phyloP scores from a whole-genome alignment of 202 grass and related monocot genomes.

The Tripidium arundinaceum region DNA sequence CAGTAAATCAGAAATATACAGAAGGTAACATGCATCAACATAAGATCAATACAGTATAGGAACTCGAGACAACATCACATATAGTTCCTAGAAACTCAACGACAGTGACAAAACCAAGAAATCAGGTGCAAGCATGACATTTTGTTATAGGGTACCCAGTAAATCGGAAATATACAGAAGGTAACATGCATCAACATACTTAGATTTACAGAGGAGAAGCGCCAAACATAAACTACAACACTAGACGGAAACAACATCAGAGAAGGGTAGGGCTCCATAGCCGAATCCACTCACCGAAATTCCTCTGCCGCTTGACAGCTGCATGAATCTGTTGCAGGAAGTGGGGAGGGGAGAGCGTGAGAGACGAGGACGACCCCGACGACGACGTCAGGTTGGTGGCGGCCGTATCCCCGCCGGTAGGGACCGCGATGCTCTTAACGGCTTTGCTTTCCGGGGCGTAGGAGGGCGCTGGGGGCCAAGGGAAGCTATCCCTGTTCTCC shows the following conservation, averaged over 20 bases:
- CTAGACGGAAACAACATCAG: not conserved
- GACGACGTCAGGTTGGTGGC: constrained; percentile 50
- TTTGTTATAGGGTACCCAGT: not conserved
- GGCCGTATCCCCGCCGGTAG: constrained; percentile 32
- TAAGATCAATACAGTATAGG: not conserved
- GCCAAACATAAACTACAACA: constrained; percentile 21
- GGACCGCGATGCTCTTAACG: constrained; percentile 20
- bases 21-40: no score
- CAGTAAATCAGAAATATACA: no score
- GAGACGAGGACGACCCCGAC: constrained; percentile 56
- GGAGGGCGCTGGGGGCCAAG: constrained; percentile 30
- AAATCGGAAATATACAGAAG: not conserved
- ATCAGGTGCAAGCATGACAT: not conserved
- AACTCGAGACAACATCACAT: not conserved
- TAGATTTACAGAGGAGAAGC: constrained; percentile 21
- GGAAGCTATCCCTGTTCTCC: constrained; percentile 81
- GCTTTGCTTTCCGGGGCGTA: not conserved
- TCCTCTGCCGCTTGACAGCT: constrained; percentile 68
- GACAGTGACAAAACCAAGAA: not conserved
- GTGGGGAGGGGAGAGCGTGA: constrained; percentile 38
- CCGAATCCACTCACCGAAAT: constrained; percentile 41
- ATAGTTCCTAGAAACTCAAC: not conserved
- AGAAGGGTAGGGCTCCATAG: not conserved
- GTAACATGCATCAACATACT: not conserved
- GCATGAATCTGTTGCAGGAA: constrained; percentile 65